Base-by-base conservation (phyloP, 1,139 yeast genomes). In the Lodderomyces metapsilosis region DNA sequence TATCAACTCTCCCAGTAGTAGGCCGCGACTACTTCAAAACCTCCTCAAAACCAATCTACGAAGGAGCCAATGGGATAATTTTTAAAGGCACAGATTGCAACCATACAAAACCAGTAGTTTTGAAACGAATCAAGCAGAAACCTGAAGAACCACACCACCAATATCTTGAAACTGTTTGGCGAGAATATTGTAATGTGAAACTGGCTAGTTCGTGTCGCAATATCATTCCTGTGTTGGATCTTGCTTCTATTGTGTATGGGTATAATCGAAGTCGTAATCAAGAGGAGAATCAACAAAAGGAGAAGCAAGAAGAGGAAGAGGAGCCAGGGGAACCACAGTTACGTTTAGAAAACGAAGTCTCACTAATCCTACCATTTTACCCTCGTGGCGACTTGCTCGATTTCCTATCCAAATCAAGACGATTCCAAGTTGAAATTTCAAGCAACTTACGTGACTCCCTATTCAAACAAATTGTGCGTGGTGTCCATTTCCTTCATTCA, bases 381-480 rank as follows among this genome's bases (percentile, higher is more conserved):
- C 53, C 62, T 13, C 51, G 67, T 43, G 82, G 82, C 1, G 84
- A 78, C 50, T 59, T 78, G 24, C 54, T 78, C 39, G 71, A 66
- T 34, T 63, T 65, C 42, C 49, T 76, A 16, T 62, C 74, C 9
- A 52, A 51, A 27, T 56, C 72, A 10, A 57, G 82, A 31, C 58
- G 66, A 40, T 51, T 58, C 34, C 61, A 64, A 34, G 56, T 62
- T 16, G 55, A 53, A 3, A 46, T 69, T 10, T 52, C 62, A 11
- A 43, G 65, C 15, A 62, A 66, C 44, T 45, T 71, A 38, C 72
- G 71, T 43, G 81, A 77, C 50, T 61, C 66, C 17, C 54, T 76
- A 1, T 77, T 77, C 54, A 67, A 69, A 51, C 80, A 76, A 47
- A 63, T 76, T 3, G 60, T 72, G 9, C 61, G 62, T 38, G 81